These are phyloP conservation scores for Cudoniella acicularis DNA, from an alignment of 495 filamentous ascomycete species.

Conservation along the genomic window DNA sequence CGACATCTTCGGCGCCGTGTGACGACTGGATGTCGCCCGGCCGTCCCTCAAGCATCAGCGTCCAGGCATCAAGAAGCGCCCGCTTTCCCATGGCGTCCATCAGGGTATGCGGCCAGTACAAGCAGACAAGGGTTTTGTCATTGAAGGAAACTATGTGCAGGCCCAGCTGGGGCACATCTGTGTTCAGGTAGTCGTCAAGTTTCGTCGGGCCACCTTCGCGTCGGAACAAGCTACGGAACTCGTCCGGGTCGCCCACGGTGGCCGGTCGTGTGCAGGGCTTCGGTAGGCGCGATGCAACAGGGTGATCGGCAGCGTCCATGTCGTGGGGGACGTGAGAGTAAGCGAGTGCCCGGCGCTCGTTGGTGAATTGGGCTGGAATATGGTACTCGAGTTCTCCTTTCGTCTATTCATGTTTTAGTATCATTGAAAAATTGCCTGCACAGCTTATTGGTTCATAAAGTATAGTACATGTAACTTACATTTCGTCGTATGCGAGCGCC, in stretches of 20 bases:
- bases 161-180: slow-evolving; percentile 40
- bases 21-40: slow-evolving; percentile 38
- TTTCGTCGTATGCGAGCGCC: slow-evolving; percentile 39
- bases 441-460: background rate
- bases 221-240: slow-evolving; percentile 25
- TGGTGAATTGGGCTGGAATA: slow-evolving; percentile 34
- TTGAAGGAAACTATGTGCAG: slow-evolving; percentile 45
- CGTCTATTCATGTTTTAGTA: slow-evolving; percentile 20
- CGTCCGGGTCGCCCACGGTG: slow-evolving; percentile 30
- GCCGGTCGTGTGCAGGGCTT: slow-evolving; percentile 25
- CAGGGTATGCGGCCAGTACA: slow-evolving; percentile 44
- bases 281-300: slow-evolving; percentile 30
- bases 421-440: background rate
- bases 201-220: slow-evolving; percentile 17
- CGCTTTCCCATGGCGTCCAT: slow-evolving; percentile 42
- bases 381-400: slow-evolving; percentile 39
- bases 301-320: slow-evolving; percentile 29
- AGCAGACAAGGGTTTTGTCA: slow-evolving; percentile 43
- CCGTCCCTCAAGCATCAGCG: slow-evolving; percentile 32
- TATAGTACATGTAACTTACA: slow-evolving; percentile 26
- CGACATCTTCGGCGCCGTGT: slow-evolving; percentile 33
- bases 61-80: slow-evolving; percentile 37
- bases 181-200: slow-evolving; percentile 38
- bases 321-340: slow-evolving; percentile 30
- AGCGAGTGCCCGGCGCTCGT: slow-evolving; percentile 30